Conservation (phyloP, 768 basidiomycete species). For the Phaeotremella fagi region DNA sequence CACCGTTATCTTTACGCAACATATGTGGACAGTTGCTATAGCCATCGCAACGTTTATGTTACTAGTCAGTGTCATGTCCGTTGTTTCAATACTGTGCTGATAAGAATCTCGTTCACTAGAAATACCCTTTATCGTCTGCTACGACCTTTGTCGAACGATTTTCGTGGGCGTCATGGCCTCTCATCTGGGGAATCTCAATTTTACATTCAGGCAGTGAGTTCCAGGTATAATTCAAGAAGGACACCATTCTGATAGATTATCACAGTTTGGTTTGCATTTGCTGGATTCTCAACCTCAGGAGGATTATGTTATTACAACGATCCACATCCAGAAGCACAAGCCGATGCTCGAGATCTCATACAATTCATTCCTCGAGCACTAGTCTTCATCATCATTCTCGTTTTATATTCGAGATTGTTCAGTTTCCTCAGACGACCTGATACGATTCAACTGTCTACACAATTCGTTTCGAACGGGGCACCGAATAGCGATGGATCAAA, state of each 20-base stretch:
- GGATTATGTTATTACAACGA: constrained; percentile 40
- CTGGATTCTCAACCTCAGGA: constrained; percentile 32
- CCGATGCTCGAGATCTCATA: constrained; percentile 35
- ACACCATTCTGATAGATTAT: not conserved
- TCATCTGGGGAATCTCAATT: constrained; percentile 33
- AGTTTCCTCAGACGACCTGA: constrained; percentile 43
- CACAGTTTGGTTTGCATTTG: constrained; percentile 34
- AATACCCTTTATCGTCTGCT: constrained; percentile 34
- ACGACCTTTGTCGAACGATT: constrained; percentile 34
- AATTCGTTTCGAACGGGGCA: constrained; percentile 16
- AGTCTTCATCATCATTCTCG: constrained; percentile 39
- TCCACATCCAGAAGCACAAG: not conserved
- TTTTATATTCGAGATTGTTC: constrained; percentile 40
- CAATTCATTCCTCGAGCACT: constrained; percentile 46
- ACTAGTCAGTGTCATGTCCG: constrained; percentile 39
- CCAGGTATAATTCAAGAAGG: too few relatives aligned
- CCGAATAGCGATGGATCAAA: too few relatives aligned
- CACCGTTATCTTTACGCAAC: constrained; percentile 41
- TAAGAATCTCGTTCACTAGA: too few relatives aligned
- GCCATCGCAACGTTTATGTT: constrained; percentile 44
- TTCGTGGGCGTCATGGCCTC: constrained; percentile 21
- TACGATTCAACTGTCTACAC: constrained; percentile 38
- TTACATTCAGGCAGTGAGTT: constrained; percentile 39
- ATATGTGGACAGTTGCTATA: constrained; percentile 45
- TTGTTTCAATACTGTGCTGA: too few relatives aligned